Conservation (phyloP, 768 basidiomycete species). For the Panus rudis region DNA sequence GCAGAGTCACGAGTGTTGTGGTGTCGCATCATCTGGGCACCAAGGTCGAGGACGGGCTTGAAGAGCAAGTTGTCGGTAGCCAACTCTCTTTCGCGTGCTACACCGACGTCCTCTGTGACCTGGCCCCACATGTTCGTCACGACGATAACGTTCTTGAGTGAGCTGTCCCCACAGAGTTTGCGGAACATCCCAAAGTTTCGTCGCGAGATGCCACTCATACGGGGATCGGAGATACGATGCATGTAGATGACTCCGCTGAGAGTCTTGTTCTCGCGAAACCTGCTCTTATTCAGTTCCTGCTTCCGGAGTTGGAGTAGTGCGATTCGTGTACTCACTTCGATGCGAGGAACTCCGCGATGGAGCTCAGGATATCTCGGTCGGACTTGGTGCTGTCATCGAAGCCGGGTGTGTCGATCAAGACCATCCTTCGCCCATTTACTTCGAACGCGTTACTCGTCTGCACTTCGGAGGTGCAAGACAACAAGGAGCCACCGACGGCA, state of each 20-base stretch:
- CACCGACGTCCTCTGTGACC: conserved; percentile 7
- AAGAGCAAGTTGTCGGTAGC: conserved; percentile 9
- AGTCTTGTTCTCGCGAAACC: conserved; percentile 12
- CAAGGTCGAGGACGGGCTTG: conserved; percentile 14
- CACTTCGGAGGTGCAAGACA: conserved; percentile 47
- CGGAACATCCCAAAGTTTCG: conserved; percentile 20
- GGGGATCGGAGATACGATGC: conserved; percentile 22
- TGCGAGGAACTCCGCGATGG: conserved; percentile 12
- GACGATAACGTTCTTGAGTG: conserved; percentile 21
- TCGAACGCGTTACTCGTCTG: conserved; percentile 37
- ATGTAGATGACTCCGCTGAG: conserved; percentile 23
- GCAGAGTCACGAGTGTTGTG: conserved; percentile 10
- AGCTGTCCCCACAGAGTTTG: conserved; percentile 18
- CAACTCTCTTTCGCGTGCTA: conserved; percentile 14
- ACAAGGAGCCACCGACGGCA: conserved; percentile 37
- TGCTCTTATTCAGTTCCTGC: conserved; percentile 5
- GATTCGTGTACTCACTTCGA: conserved; percentile 11
- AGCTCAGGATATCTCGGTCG: conserved; percentile 13
- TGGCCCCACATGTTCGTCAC: conserved; percentile 27
- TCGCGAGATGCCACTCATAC: conserved; percentile 15
- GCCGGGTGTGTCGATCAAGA: conserved; percentile 53
- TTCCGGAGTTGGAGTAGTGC: conserved; percentile 16
- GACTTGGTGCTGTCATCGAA: conserved; percentile 43
- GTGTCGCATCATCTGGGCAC: conserved; percentile 15
- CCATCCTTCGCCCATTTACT: conserved; percentile 36